phyloP scores from a whole-genome alignment of 148 eudicot species.

The Cornus controversa region DNA sequence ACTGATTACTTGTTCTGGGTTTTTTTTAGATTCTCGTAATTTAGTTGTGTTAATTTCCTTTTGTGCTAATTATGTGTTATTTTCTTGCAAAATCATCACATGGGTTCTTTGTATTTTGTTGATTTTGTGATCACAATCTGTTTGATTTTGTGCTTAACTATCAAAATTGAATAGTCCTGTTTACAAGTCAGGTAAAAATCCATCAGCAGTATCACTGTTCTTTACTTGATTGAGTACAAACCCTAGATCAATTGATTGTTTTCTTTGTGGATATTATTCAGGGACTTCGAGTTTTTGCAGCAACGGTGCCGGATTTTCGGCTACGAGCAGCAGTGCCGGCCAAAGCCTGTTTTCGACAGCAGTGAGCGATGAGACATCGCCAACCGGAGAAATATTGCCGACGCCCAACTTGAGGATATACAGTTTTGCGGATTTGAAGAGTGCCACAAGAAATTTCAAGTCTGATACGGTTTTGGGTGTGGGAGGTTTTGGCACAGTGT shows the following conservation, averaged over 20 bases:
- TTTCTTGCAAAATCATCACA: background rate
- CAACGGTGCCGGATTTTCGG: conserved; percentile 38
- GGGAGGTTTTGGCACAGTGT: conserved; percentile 85
- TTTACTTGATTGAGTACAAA: background rate
- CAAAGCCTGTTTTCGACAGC: conserved; percentile 41
- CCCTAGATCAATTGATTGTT: background rate
- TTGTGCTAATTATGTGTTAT: background rate
- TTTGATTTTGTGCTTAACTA: background rate
- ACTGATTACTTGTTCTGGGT: background rate
- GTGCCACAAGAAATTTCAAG: conserved; percentile 61
- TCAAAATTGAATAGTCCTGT: background rate
- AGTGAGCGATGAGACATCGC: conserved; percentile 21
- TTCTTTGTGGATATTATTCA: conserved; percentile 16
- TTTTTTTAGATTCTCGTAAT: too few species aligned
- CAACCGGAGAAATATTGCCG: conserved; percentile 43
- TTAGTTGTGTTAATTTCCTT: background rate
- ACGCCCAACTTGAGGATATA: conserved; percentile 53
- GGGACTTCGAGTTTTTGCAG: conserved; percentile 40
- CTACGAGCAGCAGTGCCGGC: conserved; percentile 48
- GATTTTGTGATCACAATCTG: background rate
- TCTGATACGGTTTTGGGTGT: conserved; percentile 55
- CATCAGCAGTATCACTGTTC: background rate
- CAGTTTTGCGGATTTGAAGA: conserved; percentile 61
- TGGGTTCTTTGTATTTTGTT: background rate
- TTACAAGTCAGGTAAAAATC: background rate